These are phyloP conservation scores for Selaginella tamariscina DNA, from an alignment of 75 land plant species.

Conservation along the genomic window DNA sequence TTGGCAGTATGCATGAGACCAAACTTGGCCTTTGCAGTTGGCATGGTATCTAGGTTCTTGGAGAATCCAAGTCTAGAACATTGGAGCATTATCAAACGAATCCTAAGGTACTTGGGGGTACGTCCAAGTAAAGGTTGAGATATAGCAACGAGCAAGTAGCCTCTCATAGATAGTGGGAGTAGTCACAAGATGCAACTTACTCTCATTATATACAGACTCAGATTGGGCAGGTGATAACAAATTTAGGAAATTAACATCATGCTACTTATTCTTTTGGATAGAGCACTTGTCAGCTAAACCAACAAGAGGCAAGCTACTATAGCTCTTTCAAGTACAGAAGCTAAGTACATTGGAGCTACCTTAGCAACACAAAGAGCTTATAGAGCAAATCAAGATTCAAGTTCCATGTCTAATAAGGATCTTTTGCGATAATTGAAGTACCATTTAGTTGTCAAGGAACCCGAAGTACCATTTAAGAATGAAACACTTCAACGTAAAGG, in stretches of 20 bases:
- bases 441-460: background rate
- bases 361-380: background rate
- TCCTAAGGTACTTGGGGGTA: conserved; percentile 23
- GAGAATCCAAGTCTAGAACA: conserved; percentile 14
- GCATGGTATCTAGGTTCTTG: conserved; percentile 13
- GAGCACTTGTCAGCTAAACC: background rate
- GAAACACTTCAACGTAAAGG: background rate
- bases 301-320: background rate
- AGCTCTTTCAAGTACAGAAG: conserved; percentile 3
- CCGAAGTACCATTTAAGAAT: background rate
- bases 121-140: background rate
- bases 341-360: background rate
- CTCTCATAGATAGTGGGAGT: background rate
- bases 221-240: background rate
- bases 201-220: no score
- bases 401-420: background rate
- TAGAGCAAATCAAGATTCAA: background rate
- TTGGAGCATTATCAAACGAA: conserved; percentile 13
- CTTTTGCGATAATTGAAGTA: background rate
- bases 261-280: background rate
- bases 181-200: background rate
- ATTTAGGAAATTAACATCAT: background rate
- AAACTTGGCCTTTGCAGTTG: conserved; percentile 3
- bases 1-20: conserved; percentile 6
- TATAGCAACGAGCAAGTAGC: background rate